phyloP scores from a whole-genome alignment of 768 basidiomycete species.

The Lactarius sp. region DNA sequence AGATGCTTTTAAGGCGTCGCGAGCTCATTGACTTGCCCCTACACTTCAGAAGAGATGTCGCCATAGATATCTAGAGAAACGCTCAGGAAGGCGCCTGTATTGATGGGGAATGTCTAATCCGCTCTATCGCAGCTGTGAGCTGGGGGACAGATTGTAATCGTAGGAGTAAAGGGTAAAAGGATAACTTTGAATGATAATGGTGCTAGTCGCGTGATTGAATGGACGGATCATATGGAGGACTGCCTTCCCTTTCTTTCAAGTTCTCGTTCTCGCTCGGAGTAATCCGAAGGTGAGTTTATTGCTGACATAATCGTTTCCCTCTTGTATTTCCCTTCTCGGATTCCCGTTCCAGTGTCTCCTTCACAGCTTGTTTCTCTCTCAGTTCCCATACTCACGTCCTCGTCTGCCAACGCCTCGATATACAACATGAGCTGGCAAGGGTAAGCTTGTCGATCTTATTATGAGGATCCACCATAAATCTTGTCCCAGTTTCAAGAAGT shows the following conservation, averaged over 20 bases:
- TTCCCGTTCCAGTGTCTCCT: not conserved
- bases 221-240: not conserved
- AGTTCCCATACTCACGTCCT: not conserved
- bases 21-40: not conserved
- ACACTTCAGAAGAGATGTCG: not conserved
- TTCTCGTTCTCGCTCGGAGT: not conserved
- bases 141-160: not conserved
- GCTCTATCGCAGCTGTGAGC: not conserved
- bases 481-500: slow-evolving; percentile 78
- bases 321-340: not conserved
- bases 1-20: not conserved
- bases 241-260: not conserved
- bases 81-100: not conserved
- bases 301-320: not conserved
- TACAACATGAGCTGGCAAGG: slow-evolving; percentile 22
- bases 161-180: not conserved
- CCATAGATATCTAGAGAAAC: not conserved
- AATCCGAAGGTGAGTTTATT: not conserved
- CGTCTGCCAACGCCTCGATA: not conserved
- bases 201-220: not conserved
- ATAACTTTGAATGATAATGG: not conserved
- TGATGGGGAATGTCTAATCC: not conserved
- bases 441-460: not conserved
- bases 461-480: not conserved
- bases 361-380: not conserved